Percentiles rank a stretch among this genome's conserved stretches.
These are phyloP conservation scores for Xanthoparmelia taractica DNA, from an alignment of 495 filamentous ascomycete genomes.

Conservation along the genomic window DNA sequence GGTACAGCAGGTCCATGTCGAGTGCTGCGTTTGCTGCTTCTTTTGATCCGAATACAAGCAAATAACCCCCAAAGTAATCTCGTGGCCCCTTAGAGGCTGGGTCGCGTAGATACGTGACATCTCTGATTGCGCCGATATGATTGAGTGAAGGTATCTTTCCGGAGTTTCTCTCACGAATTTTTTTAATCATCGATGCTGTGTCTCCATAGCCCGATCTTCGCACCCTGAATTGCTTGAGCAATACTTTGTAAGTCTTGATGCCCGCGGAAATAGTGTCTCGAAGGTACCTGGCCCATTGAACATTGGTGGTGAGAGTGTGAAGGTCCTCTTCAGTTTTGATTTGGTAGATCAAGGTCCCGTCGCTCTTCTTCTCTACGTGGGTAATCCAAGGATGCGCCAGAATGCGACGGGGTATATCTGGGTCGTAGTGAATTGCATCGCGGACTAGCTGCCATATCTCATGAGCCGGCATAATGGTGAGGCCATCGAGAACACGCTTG, in stretches of 20 bases:
- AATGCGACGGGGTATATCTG: background rate
- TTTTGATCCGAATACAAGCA: background rate
- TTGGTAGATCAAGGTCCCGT: too few species aligned
- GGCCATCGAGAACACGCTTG: background rate
- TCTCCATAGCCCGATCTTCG: background rate
- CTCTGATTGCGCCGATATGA: background rate
- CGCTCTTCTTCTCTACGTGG: too few species aligned
- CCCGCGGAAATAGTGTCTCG: background rate
- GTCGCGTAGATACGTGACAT: background rate
- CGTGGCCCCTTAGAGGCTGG: background rate
- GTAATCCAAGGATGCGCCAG: background rate
- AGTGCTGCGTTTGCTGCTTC: background rate
- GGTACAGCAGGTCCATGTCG: background rate
- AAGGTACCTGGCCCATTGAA: background rate
- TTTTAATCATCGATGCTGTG: background rate
- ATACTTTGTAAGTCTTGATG: background rate
- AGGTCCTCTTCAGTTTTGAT: background rate
- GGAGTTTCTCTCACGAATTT: background rate
- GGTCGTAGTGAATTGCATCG: background rate
- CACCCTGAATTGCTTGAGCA: background rate
- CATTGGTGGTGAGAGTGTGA: background rate
- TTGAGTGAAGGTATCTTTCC: background rate
- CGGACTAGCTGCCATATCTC: background rate
- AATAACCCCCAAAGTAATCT: background rate
- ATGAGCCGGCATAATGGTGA: background rate